Evolutionary conservation across 1,284 basidiomycete genomes (phyloP).

Genomic region (Trichosporon sp.): DNA sequence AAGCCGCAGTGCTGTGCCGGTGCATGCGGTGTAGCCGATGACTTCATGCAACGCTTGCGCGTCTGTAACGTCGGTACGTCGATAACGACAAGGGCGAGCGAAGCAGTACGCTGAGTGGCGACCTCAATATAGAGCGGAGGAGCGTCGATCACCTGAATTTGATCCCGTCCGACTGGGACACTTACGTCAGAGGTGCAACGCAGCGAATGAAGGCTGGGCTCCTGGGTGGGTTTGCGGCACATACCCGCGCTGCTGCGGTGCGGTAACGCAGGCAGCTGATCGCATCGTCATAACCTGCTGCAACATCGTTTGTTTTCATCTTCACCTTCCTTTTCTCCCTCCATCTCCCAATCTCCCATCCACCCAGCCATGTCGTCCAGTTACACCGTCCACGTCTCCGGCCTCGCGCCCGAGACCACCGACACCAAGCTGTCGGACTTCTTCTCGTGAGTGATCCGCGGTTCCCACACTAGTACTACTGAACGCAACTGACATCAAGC

Average conservation of each 20-base stretch:
- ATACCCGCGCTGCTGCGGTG: background rate
- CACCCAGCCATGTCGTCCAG: constrained; percentile 35
- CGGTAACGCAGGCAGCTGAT: background rate
- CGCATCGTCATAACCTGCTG: constrained; percentile 15
- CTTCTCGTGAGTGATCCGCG: constrained; percentile 40
- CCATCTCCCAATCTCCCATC: background rate
- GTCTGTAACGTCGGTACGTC: background rate
- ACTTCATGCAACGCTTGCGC: background rate
- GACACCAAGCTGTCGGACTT: constrained; percentile 58
- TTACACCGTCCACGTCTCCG: constrained; percentile 55
- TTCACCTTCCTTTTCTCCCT: background rate
- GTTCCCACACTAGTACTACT: background rate
- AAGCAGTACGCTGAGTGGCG: background rate
- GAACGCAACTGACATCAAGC: background rate
- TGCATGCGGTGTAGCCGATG: background rate
- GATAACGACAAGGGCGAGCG: background rate
- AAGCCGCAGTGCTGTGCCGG: background rate
- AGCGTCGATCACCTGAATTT: background rate
- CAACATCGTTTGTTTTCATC: constrained; percentile 2
- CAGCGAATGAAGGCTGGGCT: constrained; percentile 12
- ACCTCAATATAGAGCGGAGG: background rate
- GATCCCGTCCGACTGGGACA: background rate
- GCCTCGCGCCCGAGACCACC: constrained; percentile 55
- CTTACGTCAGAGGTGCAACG: constrained; percentile 7
- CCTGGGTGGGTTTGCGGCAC: background rate